Base-by-base conservation (phyloP, 176 grass and related monocot species). In the Areca catechu region DNA sequence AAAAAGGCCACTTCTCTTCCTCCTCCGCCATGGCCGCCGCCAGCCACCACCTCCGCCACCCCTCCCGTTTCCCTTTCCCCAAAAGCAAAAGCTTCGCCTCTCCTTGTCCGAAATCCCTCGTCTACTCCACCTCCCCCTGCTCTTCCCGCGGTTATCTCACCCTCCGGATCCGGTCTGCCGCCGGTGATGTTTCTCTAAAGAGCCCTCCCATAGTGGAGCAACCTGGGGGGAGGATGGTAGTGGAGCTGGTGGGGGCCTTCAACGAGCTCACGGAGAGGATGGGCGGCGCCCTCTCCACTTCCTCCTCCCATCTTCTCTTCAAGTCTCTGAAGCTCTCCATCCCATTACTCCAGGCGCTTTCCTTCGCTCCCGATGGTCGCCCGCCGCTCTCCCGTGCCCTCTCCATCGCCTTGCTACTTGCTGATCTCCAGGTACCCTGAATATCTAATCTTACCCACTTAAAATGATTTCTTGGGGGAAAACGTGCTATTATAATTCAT, bases 241-340 rank as follows among this genome's bases (percentile, higher is more conserved):
- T 77, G 27, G 86, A 96, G 74, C 72, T 96, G 53, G 91, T 96
- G 49, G 77, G 83, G 3, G 83, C 83, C n/a, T 96, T 90, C 69
- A 87, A 90, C 67, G 86, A 96, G 53, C 83, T 96, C 2, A 87
- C 74, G 5, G 68, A 63, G 53, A 65, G 91, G 59, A 96, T 96
- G 91, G 83, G 77, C 24, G 72, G 76, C 57, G 78, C 65, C 7
- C 78, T 89, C 22, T 79, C 80, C 7, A 90, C 86, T 17, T 76
- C 86, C 24, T 86, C 91, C 20, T 90, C 91, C 67, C 61, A 78
- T 57, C 76, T 96, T 16, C 80, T 96, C 66, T 96, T 96, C 63
- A 85, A 71, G 54, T 73, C 82, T 37, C 77, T 96, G 43, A 96
- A 90, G 59, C 56, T 96, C 22, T 85, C 86, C 5, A 82, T 96